A percentile compares a stretch with the other conserved stretches of the same genome.
These are phyloP conservation scores for Kluyveromyces sp. DNA, from an alignment of 1,139 yeast species.

Conservation along the genomic window DNA sequence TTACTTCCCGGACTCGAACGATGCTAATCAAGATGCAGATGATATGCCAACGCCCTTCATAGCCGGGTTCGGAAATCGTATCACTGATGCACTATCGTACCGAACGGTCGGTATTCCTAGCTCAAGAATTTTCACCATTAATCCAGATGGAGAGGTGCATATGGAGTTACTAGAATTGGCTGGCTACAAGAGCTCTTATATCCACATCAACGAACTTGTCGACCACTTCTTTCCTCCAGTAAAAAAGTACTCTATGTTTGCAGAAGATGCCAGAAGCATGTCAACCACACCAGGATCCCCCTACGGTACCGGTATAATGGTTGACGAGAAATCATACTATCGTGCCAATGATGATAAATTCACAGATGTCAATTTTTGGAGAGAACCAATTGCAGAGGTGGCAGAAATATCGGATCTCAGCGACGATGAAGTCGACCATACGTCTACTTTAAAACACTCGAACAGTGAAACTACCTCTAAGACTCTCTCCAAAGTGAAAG, in stretches of 20 bases:
- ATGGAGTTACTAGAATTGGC: constrained; percentile 94
- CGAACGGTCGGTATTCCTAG: constrained; percentile 92
- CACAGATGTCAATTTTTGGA: constrained; percentile 89
- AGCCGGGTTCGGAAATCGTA: constrained; percentile 96
- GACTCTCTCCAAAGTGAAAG: constrained; percentile 6
- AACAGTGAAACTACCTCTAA: not conserved
- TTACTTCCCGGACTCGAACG: constrained; percentile 32
- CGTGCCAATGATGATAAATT: constrained; percentile 51
- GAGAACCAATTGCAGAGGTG: constrained; percentile 66
- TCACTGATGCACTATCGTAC: constrained; percentile 94
- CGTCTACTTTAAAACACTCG: not conserved
- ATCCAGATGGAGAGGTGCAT: constrained; percentile 95
- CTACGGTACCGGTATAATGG: constrained; percentile 15
- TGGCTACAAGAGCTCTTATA: constrained; percentile 82
- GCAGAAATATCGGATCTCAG: constrained; percentile 33
- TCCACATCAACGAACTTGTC: constrained; percentile 86
- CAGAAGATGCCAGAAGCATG: constrained; percentile 28
- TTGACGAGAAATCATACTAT: constrained; percentile 33
- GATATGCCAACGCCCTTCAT: constrained; percentile 42
- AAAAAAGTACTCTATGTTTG: constrained; percentile 27
- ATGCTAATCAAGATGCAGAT: constrained; percentile 7
- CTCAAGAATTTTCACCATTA: constrained; percentile 90
- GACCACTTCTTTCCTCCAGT: constrained; percentile 98
- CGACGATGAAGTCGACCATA: constrained; percentile 8
- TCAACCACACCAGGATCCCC: constrained; percentile 31